These are phyloP conservation scores for Podila epicladia DNA, from an alignment of 192 early-diverging fungal genomes.

Conservation along the genomic window DNA sequence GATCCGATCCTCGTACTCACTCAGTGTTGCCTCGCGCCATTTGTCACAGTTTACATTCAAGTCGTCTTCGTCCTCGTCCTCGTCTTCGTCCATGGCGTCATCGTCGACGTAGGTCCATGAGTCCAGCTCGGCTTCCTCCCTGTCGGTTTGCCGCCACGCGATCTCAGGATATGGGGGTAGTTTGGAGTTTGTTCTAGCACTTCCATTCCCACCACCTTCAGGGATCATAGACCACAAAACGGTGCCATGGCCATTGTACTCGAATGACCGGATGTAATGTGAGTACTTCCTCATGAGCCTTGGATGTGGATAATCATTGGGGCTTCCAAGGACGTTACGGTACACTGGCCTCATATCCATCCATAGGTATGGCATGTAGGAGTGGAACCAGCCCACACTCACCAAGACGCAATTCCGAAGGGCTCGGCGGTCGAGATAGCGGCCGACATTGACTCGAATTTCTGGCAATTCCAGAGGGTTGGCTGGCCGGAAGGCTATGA, in stretches of 20 bases:
- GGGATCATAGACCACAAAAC: slow-evolving; percentile 27
- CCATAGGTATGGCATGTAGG: slow-evolving; percentile 23
- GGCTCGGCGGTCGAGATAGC: slow-evolving; percentile 11
- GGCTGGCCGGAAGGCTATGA: slow-evolving; percentile 6
- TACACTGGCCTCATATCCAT: slow-evolving; percentile 26
- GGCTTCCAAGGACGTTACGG: slow-evolving; percentile 19
- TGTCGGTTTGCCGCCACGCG: slow-evolving; percentile 6
- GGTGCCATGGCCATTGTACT: slow-evolving; percentile 33
- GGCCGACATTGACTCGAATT: slow-evolving; percentile 25
- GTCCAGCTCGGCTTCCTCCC: slow-evolving; percentile 11
- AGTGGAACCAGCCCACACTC: slow-evolving; percentile 21
- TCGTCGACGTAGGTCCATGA: slow-evolving; percentile 29
- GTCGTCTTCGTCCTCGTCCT: no score
- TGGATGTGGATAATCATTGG: slow-evolving; percentile 19
- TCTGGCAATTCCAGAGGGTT: slow-evolving; percentile 29
- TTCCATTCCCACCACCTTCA: not conserved
- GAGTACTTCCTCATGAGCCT: slow-evolving; percentile 19
- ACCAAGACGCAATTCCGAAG: slow-evolving; percentile 22
- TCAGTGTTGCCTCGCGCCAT: slow-evolving; percentile 6
- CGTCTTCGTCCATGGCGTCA: not conserved
- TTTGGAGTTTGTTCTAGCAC: no score
- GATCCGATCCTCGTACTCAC: slow-evolving; percentile 29
- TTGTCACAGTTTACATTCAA: no score
- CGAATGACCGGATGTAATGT: slow-evolving; percentile 30
- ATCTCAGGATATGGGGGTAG: not conserved